Percentiles rank a stretch among this genome's conserved stretches.
phyloP scores from a whole-genome alignment of 2,329 filamentous ascomycete genomes.

The Trichoderma semiorbis region DNA sequence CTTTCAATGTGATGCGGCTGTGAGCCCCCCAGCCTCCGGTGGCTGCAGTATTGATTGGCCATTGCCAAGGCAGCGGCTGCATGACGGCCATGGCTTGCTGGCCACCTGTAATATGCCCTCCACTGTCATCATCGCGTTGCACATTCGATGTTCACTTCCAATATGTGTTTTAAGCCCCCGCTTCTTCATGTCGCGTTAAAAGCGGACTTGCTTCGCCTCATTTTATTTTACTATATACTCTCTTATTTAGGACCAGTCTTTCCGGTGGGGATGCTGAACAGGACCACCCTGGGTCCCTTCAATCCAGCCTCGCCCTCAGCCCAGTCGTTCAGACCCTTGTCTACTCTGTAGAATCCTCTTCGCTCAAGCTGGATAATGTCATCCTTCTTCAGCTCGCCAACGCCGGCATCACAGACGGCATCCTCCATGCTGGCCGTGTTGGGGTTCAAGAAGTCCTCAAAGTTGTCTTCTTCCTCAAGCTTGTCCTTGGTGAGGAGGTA shows the following conservation, averaged over 20 bases:
- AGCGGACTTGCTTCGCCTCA: not conserved
- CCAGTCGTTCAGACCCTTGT: conserved; percentile 56
- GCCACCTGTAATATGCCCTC: no score
- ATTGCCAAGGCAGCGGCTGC: no score
- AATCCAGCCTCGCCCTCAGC: conserved; percentile 47
- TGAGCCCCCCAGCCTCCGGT: no score
- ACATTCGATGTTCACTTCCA: no score
- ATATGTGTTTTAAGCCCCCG: no score
- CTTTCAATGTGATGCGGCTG: no score
- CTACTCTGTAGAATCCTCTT: conserved; percentile 86
- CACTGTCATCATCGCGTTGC: no score
- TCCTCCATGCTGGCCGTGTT: conserved; percentile 71
- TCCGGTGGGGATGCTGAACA: conserved; percentile 58
- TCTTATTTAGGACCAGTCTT: conserved; percentile 24
- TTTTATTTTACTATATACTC: not conserved
- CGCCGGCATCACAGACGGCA: conserved; percentile 77
- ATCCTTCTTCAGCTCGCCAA: conserved; percentile 72
- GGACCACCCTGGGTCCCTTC: conserved; percentile 48
- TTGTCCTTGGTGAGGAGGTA: conserved; percentile 95
- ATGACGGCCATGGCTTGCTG: no score
- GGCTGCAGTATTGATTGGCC: no score
- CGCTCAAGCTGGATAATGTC: conserved; percentile 95
- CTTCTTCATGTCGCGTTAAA: not conserved
- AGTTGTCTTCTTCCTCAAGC: conserved; percentile 78
- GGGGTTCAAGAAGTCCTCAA: conserved; percentile 79